phyloP scores from a whole-genome alignment of 2,329 filamentous ascomycete species.

The Hyphodiscus sp. region DNA sequence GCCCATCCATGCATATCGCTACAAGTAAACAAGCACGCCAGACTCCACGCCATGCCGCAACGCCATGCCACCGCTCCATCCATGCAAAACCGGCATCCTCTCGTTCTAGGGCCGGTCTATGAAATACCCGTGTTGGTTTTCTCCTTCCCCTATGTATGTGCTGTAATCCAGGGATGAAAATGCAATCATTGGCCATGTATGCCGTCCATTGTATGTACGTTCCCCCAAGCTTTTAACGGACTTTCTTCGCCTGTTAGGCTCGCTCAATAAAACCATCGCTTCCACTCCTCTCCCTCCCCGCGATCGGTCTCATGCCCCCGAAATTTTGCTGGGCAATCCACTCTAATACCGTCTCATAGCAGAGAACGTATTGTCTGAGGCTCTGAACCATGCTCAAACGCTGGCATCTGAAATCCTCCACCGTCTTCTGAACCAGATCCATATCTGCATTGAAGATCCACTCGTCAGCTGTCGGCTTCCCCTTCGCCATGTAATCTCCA shows the following conservation, averaged over 20 bases:
- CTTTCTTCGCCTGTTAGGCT: neutral
- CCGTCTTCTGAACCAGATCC: slow-evolving; percentile 79
- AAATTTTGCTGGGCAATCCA: slow-evolving; percentile 54
- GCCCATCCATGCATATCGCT: no score
- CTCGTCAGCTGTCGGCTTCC: slow-evolving; percentile 36
- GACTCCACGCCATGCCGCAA: neutral
- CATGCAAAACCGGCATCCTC: neutral
- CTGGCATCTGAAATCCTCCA: slow-evolving; percentile 85
- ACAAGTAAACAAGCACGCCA: neutral
- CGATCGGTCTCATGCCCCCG: slow-evolving; percentile 2
- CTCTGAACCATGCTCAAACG: slow-evolving; percentile 96
- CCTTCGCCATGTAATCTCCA: slow-evolving; percentile 23
- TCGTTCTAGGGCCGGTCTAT: neutral
- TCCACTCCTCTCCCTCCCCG: slow-evolving; percentile 19
- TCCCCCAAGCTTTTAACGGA: no score
- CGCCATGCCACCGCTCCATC: neutral
- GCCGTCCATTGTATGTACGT: neutral
- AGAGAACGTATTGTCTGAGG: slow-evolving; percentile 86
- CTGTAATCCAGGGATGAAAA: neutral
- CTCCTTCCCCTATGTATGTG: neutral
- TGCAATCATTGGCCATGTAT: neutral
- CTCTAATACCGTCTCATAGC: slow-evolving; percentile 90
- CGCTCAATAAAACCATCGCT: slow-evolving; percentile 13
- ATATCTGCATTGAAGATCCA: slow-evolving; percentile 67
- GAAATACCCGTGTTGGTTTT: neutral